Evolutionary conservation across 345 rosid genomes (phyloP).

Genomic region (Linum trigynum): DNA sequence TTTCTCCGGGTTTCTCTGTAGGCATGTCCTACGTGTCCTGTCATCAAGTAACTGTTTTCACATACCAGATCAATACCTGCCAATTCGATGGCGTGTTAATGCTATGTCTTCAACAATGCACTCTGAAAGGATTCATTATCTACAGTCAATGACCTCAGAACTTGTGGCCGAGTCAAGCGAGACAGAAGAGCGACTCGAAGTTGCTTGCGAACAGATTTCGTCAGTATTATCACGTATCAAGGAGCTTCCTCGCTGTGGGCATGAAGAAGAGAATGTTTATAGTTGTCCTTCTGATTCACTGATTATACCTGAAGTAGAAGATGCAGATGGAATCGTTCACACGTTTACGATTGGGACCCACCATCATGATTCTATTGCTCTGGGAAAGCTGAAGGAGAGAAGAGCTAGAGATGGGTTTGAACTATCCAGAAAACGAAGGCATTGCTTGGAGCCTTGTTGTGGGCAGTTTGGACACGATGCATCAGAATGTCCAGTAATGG

Average conservation of each 20-base stretch:
- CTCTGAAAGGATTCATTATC: constrained; percentile 30
- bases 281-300: constrained; percentile 35
- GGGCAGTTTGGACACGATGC: constrained; percentile 44
- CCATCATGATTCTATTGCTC: constrained; percentile 23
- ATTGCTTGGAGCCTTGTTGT: constrained; percentile 35
- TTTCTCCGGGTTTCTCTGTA: constrained; percentile 50
- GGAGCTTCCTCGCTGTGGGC: constrained; percentile 30
- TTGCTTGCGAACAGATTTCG: constrained; percentile 42
- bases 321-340: constrained; percentile 37
- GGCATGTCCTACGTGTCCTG: constrained; percentile 49
- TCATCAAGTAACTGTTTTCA: constrained; percentile 53
- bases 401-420: constrained; percentile 34
- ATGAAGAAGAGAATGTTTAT: constrained; percentile 15
- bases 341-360: constrained; percentile 23
- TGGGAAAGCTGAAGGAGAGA: constrained; percentile 45
- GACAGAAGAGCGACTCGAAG: constrained; percentile 46
- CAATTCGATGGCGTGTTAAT: constrained; percentile 31
- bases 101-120: constrained; percentile 19
- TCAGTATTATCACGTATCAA: constrained; percentile 32
- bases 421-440: constrained; percentile 29
- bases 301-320: constrained; percentile 41
- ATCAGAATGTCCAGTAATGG: constrained; percentile 34
- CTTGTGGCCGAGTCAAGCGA: constrained; percentile 37
- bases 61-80: constrained; percentile 44
- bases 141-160: constrained; percentile 43